Conservation (phyloP, 2,329 filamentous ascomycete species). For the Plectosphaerella cucumerina region DNA sequence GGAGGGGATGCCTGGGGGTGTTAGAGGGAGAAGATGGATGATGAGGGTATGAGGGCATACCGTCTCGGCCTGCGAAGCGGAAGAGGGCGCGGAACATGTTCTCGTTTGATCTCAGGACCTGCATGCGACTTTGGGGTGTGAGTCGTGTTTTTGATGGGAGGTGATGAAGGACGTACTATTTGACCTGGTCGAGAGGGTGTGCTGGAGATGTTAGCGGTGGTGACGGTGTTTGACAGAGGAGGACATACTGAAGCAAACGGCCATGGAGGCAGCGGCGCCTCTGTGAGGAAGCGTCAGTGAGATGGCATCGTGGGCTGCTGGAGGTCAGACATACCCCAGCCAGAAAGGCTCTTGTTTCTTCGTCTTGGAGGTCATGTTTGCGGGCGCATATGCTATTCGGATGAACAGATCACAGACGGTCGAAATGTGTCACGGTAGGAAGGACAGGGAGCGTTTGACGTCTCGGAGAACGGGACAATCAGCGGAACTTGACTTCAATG, state of each 20-base stretch:
- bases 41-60: constrained; percentile 14
- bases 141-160: neutral
- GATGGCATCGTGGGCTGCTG: neutral
- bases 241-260: constrained; percentile 39
- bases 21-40: neutral
- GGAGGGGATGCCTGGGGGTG: constrained; percentile 29
- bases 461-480: too few relatives aligned
- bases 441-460: neutral
- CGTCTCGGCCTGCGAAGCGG: constrained; percentile 33
- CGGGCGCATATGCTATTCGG: neutral
- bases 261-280: constrained; percentile 39
- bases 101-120: constrained; percentile 34
- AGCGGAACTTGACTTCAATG: neutral
- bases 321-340: constrained; percentile 30
- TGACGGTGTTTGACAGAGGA: neutral
- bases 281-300: constrained; percentile 15
- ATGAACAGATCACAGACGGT: too few relatives aligned
- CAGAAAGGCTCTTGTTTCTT: constrained; percentile 37
- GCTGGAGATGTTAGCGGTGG: constrained; percentile 16
- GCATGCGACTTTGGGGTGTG: constrained; percentile 31
- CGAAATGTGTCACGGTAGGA: neutral
- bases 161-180: constrained; percentile 29
- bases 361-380: constrained; percentile 5
- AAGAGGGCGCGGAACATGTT: constrained; percentile 34
- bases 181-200: constrained; percentile 40